phyloP scores from a whole-genome alignment of 1,284 basidiomycete species.

The Golubevia sp. region DNA sequence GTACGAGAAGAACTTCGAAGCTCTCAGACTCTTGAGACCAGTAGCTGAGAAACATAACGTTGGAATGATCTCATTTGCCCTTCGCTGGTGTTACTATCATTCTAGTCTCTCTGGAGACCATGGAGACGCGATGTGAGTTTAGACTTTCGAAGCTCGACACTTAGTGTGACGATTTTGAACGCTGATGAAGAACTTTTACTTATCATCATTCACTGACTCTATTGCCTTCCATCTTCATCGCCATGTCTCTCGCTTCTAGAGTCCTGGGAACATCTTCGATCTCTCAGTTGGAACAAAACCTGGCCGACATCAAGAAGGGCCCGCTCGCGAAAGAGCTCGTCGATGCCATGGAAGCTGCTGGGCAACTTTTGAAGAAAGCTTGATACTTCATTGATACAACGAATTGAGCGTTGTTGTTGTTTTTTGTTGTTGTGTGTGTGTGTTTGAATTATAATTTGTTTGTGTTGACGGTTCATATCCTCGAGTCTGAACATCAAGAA shows the following conservation, averaged over 20 bases:
- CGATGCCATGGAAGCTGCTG: not conserved
- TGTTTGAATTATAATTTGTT: not conserved
- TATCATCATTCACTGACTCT: not conserved
- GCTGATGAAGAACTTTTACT: no score
- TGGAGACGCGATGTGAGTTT: slow-evolving; percentile 4
- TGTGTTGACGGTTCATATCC: not conserved
- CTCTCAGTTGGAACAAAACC: not conserved
- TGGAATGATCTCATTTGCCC: slow-evolving; percentile 24
- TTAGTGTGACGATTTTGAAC: no score
- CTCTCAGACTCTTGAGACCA: slow-evolving; percentile 19
- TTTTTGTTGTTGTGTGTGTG: no score
- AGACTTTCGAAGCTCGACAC: not conserved
- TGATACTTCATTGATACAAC: no score
- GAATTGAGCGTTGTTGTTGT: no score
- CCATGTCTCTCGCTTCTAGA: not conserved
- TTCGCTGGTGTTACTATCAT: slow-evolving; percentile 42
- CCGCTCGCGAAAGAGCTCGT: not conserved
- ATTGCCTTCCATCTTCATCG: not conserved
- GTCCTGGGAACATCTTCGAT: not conserved
- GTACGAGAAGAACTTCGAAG: slow-evolving; percentile 38
- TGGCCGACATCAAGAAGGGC: not conserved
- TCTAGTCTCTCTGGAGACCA: slow-evolving; percentile 16
- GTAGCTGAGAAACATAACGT: slow-evolving; percentile 21
- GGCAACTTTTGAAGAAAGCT: not conserved
- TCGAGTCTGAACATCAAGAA: not conserved